Conservation (phyloP, 2,329 filamentous ascomycete genomes). For the Dothiorella sarmentorum region DNA sequence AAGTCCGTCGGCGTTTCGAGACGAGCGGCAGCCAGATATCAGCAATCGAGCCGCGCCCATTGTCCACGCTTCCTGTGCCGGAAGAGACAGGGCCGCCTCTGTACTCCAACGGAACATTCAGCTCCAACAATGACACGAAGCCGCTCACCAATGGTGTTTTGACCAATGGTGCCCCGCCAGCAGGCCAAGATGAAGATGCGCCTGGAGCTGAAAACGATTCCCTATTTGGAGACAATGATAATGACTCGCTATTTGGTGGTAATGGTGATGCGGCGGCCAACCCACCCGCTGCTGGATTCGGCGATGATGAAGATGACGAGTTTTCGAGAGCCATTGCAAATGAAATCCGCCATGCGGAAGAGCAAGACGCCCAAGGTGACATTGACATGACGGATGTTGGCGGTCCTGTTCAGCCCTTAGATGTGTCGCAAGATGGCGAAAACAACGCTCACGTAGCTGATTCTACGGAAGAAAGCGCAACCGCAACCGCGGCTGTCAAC, state of each 20-base stretch:
- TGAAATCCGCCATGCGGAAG: conserved; percentile 43
- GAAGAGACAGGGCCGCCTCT: conserved; percentile 60
- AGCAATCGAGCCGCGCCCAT: conserved; percentile 78
- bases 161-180: conserved; percentile 34
- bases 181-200: conserved; percentile 50
- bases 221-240: conserved; percentile 71
- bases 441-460: neutral
- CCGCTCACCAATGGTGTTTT: conserved; percentile 56
- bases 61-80: conserved; percentile 71
- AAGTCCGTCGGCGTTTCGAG: conserved; percentile 70
- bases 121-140: conserved; percentile 66
- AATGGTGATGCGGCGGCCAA: conserved; percentile 51
- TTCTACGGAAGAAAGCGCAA: neutral
- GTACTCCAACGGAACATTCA: conserved; percentile 63
- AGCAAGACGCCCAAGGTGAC: conserved; percentile 40
- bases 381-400: conserved; percentile 46
- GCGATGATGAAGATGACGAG: conserved; percentile 79
- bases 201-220: conserved; percentile 69
- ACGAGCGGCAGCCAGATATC: conserved; percentile 81
- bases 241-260: conserved; percentile 86
- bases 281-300: conserved; percentile 55
- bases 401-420: conserved; percentile 40
- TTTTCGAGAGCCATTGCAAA: conserved; percentile 70
- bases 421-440: conserved; percentile 3
- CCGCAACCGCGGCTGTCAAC: neutral